Evolutionary conservation across 2,329 filamentous ascomycete species (phyloP).

Genomic region (Albophoma yamanashiensis): DNA sequence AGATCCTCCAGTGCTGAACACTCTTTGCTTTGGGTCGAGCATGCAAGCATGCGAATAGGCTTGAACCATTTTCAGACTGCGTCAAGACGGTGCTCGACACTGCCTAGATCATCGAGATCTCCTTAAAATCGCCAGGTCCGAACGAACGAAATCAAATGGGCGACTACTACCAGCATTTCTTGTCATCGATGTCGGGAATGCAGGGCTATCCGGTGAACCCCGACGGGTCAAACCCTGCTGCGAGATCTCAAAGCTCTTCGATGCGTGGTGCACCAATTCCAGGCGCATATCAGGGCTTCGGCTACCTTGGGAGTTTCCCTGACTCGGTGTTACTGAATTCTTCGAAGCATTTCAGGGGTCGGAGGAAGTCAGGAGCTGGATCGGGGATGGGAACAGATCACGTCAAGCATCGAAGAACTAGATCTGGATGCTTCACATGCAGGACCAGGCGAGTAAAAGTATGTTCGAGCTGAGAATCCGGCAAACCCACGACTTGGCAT

Average conservation of each 20-base stretch:
- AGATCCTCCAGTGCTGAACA: background rate
- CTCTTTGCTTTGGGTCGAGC: background rate
- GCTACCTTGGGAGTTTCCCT: slow-evolving; percentile 39
- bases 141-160: slow-evolving; percentile 27
- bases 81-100: background rate
- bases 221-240: slow-evolving; percentile 27
- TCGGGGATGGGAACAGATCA: slow-evolving; percentile 45
- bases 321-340: slow-evolving; percentile 38
- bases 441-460: slow-evolving; percentile 78
- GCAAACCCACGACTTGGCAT: slow-evolving; percentile 14
- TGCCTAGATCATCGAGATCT: background rate
- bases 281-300: slow-evolving; percentile 33
- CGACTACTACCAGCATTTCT: slow-evolving; percentile 46
- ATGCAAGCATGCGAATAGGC: background rate
- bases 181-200: slow-evolving; percentile 39
- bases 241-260: slow-evolving; percentile 19
- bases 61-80: background rate
- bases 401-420: slow-evolving; percentile 85
- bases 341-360: slow-evolving; percentile 35
- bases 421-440: slow-evolving; percentile 91
- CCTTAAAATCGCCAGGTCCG: background rate
- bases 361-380: slow-evolving; percentile 34
- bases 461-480: slow-evolving; percentile 10
- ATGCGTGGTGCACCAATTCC: slow-evolving; percentile 22
- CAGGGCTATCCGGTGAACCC: slow-evolving; percentile 26